A percentile compares a stretch with the other conserved stretches of the same genome.
Evolutionary conservation across 345 rosid species (phyloP).

Genomic region (Citrus trifoliata): DNA sequence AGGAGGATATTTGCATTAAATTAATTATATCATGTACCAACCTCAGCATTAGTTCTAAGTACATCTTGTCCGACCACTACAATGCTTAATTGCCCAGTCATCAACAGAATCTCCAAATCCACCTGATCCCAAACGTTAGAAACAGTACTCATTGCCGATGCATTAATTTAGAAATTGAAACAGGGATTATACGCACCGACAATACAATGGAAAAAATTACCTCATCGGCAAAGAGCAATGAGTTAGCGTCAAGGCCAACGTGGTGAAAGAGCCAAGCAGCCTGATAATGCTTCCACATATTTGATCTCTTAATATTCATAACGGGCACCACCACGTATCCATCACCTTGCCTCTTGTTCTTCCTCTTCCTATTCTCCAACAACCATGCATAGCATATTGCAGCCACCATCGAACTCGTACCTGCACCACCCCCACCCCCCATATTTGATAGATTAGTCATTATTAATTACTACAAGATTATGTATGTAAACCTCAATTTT

Average conservation of each 20-base stretch:
- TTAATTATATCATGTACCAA: conserved; percentile 11
- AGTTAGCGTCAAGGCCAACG: conserved; percentile 48
- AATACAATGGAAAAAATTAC: conserved; percentile 16
- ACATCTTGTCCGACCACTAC: conserved; percentile 59
- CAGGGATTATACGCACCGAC: not conserved
- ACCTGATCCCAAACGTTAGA: conserved; percentile 30
- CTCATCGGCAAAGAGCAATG: conserved; percentile 68
- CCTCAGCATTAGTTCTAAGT: conserved; percentile 44
- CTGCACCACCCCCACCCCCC: conserved; percentile 22
- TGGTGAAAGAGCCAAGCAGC: conserved; percentile 67
- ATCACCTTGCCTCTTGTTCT: conserved; percentile 27
- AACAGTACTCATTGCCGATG: not conserved
- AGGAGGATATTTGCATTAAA: too few relatives aligned
- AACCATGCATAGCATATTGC: conserved; percentile 67
- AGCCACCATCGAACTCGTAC: conserved; percentile 60
- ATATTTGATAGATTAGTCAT: not conserved
- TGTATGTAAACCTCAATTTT: not conserved
- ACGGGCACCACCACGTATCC: conserved; percentile 39
- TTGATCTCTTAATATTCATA: conserved; percentile 50
- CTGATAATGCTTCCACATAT: conserved; percentile 59
- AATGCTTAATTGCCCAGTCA: conserved; percentile 46
- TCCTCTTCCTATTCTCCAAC: conserved; percentile 37
- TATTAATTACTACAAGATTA: too few relatives aligned
- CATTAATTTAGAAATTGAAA: not conserved
- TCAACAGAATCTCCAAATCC: conserved; percentile 60